Evolutionary conservation across 2,329 filamentous ascomycete genomes (phyloP).

Genomic region (Aspergillus viridinutans): DNA sequence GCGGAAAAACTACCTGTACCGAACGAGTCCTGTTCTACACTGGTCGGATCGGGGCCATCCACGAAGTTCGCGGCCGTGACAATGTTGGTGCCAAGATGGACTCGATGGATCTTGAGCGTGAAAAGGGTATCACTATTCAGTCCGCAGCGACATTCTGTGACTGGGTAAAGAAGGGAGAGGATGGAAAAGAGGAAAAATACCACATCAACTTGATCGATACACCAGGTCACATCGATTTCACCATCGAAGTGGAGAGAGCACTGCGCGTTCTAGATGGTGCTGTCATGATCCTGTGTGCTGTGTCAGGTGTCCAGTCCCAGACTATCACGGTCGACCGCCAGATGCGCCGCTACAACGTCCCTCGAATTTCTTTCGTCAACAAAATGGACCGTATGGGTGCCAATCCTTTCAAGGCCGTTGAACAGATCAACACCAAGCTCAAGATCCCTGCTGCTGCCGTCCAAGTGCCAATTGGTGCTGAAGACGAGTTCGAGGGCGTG

Average conservation of each 20-base stretch:
- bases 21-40: conserved; percentile 98
- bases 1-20: conserved; percentile 93
- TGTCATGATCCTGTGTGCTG: conserved; percentile 97
- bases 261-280: conserved; percentile 92
- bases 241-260: conserved; percentile 95
- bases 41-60: conserved; percentile 91
- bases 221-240: conserved; percentile 97
- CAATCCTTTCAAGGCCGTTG: conserved; percentile 95
- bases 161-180: conserved; percentile 76
- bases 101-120: conserved; percentile 97
- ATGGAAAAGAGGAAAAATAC: conserved; percentile 83
- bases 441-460: conserved; percentile 89
- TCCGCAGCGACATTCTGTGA: conserved; percentile 97
- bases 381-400: conserved; percentile 99
- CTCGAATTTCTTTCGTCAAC: conserved; percentile 93
- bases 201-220: conserved; percentile 99
- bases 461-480: conserved; percentile 87
- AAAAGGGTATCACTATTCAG: conserved; percentile 98
- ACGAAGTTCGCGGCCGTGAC: conserved; percentile 88
- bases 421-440: conserved; percentile 95
- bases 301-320: conserved; percentile 94
- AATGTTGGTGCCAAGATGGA: conserved; percentile 98
- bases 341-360: conserved; percentile 97
- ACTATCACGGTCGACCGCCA: conserved; percentile 97
- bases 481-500: conserved; percentile 88